Percentiles rank a stretch among this genome's conserved stretches.
phyloP scores from a whole-genome alignment of 805 yeast species.

The Kodamaea lidongshanica region DNA sequence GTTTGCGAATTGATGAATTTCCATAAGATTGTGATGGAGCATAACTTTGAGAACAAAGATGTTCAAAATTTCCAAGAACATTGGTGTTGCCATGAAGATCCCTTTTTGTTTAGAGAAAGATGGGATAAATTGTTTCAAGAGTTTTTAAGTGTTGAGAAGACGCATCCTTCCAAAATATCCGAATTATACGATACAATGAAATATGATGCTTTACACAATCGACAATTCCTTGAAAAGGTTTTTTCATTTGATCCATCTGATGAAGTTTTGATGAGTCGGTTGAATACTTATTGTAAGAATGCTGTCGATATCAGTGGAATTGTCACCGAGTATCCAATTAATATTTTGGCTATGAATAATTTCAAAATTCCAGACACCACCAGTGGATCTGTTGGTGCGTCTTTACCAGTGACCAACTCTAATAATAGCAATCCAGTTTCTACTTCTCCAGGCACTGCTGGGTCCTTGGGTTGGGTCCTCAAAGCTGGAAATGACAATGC shows the following conservation, averaged over 20 bases:
- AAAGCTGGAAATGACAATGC: slow-evolving; percentile 31
- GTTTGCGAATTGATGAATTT: slow-evolving; percentile 94
- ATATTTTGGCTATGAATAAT: slow-evolving; percentile 68
- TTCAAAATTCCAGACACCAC: slow-evolving; percentile 51
- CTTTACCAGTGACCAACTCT: slow-evolving; percentile 13
- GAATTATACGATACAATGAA: slow-evolving; percentile 98
- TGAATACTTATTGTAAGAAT: slow-evolving; percentile 38
- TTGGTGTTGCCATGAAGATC: slow-evolving; percentile 98
- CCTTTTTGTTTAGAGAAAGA: slow-evolving; percentile 81
- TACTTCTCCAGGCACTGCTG: slow-evolving; percentile 41
- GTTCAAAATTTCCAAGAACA: slow-evolving; percentile 61
- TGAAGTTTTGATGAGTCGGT: slow-evolving; percentile 26
- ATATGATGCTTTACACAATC: slow-evolving; percentile 92
- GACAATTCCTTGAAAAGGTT: slow-evolving; percentile 78
- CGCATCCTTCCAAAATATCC: slow-evolving; percentile 94
- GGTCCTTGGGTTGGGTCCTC: slow-evolving; percentile 71
- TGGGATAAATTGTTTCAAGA: slow-evolving; percentile 97
- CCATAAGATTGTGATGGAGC: slow-evolving; percentile 76
- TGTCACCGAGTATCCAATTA: slow-evolving; percentile 68
- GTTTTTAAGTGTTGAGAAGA: slow-evolving; percentile 87
- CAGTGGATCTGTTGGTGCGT: slow-evolving; percentile 6
- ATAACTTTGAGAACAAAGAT: slow-evolving; percentile 64
- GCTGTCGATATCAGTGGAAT: slow-evolving; percentile 46
- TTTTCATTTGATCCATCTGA: slow-evolving; percentile 58
- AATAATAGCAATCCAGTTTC: slow-evolving; percentile 17